Conservation (phyloP, 1,284 basidiomycete genomes). For the Tilletia caries region DNA sequence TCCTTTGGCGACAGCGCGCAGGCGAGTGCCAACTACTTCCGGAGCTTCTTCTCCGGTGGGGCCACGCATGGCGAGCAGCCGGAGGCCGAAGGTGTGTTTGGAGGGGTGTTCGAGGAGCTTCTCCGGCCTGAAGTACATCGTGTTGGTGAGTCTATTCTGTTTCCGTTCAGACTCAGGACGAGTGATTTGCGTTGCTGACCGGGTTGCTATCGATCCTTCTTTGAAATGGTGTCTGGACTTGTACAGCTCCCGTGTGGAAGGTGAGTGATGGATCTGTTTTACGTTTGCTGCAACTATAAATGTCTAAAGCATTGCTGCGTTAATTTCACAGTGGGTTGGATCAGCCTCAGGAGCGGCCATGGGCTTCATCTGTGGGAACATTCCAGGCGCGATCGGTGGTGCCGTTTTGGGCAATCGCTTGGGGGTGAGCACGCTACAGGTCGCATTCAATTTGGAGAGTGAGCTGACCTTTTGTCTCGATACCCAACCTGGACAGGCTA, state of each 20-base stretch:
- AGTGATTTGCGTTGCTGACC: not conserved
- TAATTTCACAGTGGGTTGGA: slow-evolving; percentile 35
- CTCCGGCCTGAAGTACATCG: slow-evolving; percentile 50
- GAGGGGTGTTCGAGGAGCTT: slow-evolving; percentile 49
- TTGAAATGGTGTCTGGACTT: not conserved
- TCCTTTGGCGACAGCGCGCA: slow-evolving; percentile 31
- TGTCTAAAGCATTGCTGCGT: slow-evolving; percentile 15
- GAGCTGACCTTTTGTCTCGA: no score
- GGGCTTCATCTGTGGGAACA: slow-evolving; percentile 46
- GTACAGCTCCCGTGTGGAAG: slow-evolving; percentile 27
- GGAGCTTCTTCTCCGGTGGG: slow-evolving; percentile 27
- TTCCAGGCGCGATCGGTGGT: slow-evolving; percentile 44
- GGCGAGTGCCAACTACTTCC: slow-evolving; percentile 44
- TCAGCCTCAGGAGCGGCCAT: slow-evolving; percentile 42
- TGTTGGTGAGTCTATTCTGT: slow-evolving; percentile 3
- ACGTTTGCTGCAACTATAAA: not conserved
- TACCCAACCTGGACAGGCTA: not conserved
- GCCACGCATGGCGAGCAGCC: slow-evolving; percentile 27
- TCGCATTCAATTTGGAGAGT: no score
- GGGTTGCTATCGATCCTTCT: not conserved
- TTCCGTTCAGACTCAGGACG: not conserved
- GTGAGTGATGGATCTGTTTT: not conserved
- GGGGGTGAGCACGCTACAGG: not conserved
- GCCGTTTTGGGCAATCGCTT: slow-evolving; percentile 45
- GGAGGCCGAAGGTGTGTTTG: slow-evolving; percentile 41